phyloP scores from a whole-genome alignment of 2,329 filamentous ascomycete species.

The Colletotrichum gloeosporioides region DNA sequence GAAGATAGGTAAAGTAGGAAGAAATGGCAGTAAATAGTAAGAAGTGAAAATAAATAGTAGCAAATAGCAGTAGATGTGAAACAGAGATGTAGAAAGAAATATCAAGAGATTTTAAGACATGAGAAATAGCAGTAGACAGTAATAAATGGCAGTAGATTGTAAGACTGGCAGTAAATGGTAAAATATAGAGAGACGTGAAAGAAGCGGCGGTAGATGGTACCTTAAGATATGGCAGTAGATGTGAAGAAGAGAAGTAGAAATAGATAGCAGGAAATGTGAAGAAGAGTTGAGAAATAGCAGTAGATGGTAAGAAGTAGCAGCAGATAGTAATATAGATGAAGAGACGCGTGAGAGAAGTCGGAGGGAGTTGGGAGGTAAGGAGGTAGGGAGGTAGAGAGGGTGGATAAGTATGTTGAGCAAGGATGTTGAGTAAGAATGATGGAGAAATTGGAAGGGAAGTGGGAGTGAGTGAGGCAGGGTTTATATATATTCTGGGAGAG shows the following conservation, averaged over 20 bases:
- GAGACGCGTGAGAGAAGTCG: not conserved
- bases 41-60: not conserved
- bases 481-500: not conserved
- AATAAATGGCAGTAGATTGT: too few relatives aligned
- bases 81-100: not conserved
- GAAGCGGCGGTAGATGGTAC: not conserved
- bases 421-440: too few relatives aligned
- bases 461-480: not conserved
- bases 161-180: not conserved
- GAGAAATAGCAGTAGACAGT: not conserved
- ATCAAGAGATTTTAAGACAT: too few relatives aligned
- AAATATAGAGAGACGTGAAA: not conserved
- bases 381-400: not conserved
- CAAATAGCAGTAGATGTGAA: not conserved
- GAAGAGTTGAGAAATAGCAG: not conserved
- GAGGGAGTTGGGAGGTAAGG: not conserved
- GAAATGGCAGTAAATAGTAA: too few relatives aligned
- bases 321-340: not conserved
- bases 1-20: not conserved
- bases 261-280: not conserved
- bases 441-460: too few relatives aligned
- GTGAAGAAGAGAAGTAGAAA: not conserved
- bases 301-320: not conserved
- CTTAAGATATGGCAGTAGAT: not conserved
- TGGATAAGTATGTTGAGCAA: not conserved